phyloP scores from a whole-genome alignment of 2,329 filamentous ascomycete species.

The Graphiopsis chlorocephala region DNA sequence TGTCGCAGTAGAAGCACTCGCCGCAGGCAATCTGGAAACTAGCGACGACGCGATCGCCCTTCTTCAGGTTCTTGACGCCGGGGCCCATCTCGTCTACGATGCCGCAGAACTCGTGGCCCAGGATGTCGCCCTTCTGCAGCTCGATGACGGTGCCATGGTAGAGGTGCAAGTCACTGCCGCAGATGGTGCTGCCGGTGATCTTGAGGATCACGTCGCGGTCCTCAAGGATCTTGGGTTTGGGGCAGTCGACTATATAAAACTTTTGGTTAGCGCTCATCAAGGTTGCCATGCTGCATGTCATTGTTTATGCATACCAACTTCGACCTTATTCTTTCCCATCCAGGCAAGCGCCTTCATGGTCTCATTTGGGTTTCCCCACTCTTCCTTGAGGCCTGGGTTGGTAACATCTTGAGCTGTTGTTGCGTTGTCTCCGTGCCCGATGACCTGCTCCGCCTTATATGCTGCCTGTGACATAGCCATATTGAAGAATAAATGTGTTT shows the following conservation, averaged over 20 bases:
- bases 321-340: conserved; percentile 77
- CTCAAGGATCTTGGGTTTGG: conserved; percentile 71
- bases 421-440: conserved; percentile 67
- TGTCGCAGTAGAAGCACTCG: conserved; percentile 72
- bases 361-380: conserved; percentile 53
- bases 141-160: conserved; percentile 49
- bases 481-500: conserved; percentile 16
- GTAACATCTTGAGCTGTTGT: conserved; percentile 67
- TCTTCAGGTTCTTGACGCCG: conserved; percentile 43
- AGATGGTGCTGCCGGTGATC: conserved; percentile 65
- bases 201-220: conserved; percentile 75
- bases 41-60: conserved; percentile 66
- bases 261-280: conserved; percentile 15
- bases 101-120: conserved; percentile 54
- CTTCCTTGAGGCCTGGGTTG: conserved; percentile 56
- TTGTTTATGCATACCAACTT: conserved; percentile 52
- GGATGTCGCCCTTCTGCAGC: conserved; percentile 51
- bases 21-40: conserved; percentile 78
- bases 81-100: conserved; percentile 48
- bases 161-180: conserved; percentile 61
- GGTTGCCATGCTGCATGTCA: background rate
- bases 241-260: conserved; percentile 53
- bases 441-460: conserved; percentile 60
- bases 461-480: conserved; percentile 63
- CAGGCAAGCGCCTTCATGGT: conserved; percentile 76